Evolutionary conservation across 108 stramenopile species (phyloP).

Genomic region (Thalassiosira profunda): DNA sequence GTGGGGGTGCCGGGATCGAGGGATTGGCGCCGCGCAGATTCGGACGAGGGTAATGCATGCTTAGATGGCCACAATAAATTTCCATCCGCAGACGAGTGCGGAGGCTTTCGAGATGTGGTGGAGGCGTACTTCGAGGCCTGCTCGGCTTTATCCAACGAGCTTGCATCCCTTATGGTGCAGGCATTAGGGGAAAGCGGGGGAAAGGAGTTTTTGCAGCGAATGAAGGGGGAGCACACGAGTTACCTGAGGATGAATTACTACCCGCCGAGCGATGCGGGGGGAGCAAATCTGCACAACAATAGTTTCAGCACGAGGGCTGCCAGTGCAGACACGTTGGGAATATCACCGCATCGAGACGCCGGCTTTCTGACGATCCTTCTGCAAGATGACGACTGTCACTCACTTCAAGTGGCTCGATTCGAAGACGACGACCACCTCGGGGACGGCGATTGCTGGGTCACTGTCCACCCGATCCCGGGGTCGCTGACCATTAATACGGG

Average conservation of each 20-base stretch:
- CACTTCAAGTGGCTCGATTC: constrained; percentile 72
- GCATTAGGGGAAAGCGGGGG: constrained; percentile 49
- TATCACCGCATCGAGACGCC: constrained; percentile 93
- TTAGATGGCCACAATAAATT: constrained; percentile 93
- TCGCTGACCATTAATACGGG: constrained; percentile 96
- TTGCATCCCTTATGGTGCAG: constrained; percentile 67
- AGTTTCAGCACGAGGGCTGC: constrained; percentile 10
- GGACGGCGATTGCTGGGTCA: constrained; percentile 59
- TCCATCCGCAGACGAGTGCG: constrained; percentile 61
- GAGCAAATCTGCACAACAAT: not conserved
- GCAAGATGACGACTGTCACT: constrained; percentile 87
- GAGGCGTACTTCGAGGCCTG: constrained; percentile 77
- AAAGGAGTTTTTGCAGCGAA: constrained; percentile 40
- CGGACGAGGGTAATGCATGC: constrained; percentile 64
- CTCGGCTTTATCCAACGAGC: constrained; percentile 60
- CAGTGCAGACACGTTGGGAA: constrained; percentile 51
- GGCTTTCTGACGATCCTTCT: constrained; percentile 91
- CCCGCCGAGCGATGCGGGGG: constrained; percentile 54
- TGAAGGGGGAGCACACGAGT: constrained; percentile 73
- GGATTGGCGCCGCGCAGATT: constrained; percentile 59
- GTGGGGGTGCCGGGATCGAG: constrained; percentile 81
- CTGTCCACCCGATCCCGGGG: constrained; percentile 77
- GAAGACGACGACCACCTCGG: constrained; percentile 38
- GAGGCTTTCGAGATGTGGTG: constrained; percentile 62
- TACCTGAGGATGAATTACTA: constrained; percentile 92